Evolutionary conservation across 495 filamentous ascomycete species (phyloP).

Genomic region (Daldinia grandis): DNA sequence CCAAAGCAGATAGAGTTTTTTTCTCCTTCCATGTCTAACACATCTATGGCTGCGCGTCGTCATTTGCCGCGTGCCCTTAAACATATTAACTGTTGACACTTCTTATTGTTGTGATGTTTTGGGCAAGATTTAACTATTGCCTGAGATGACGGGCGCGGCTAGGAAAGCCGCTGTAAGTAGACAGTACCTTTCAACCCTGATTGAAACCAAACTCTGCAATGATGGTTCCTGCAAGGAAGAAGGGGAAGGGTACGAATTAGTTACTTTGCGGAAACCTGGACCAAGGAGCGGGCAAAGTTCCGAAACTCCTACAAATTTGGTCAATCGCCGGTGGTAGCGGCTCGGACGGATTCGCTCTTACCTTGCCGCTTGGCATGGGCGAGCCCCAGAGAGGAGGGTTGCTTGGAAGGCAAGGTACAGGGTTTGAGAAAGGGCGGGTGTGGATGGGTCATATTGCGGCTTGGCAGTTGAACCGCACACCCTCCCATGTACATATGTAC

Average conservation of each 20-base stretch:
- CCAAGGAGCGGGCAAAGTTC: slow-evolving; percentile 40
- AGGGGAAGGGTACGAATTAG: slow-evolving; percentile 35
- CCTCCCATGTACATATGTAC: slow-evolving; percentile 13
- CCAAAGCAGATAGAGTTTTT: slow-evolving; percentile 6
- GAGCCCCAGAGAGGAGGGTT: slow-evolving; percentile 44
- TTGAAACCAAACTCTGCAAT: slow-evolving; percentile 34
- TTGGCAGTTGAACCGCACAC: slow-evolving; percentile 37
- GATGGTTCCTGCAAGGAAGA: slow-evolving; percentile 42
- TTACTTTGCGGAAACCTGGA: slow-evolving; percentile 42
- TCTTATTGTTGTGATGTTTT: background rate
- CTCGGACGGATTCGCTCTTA: slow-evolving; percentile 49
- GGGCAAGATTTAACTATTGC: slow-evolving; percentile 15
- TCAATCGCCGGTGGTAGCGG: slow-evolving; percentile 48
- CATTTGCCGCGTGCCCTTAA: slow-evolving; percentile 6
- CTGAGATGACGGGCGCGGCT: slow-evolving; percentile 2
- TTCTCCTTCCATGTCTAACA: slow-evolving; percentile 9
- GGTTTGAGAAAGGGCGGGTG: slow-evolving; percentile 41
- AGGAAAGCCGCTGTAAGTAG: slow-evolving; percentile 9
- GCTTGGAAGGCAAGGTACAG: slow-evolving; percentile 40
- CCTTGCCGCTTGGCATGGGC: slow-evolving; percentile 46
- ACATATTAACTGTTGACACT: background rate
- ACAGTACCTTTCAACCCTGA: slow-evolving; percentile 17
- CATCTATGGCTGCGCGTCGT: slow-evolving; percentile 22
- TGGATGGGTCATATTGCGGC: slow-evolving; percentile 45
- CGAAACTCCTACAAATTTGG: slow-evolving; percentile 48